Percentiles rank a stretch among this genome's conserved stretches.
Conservation (phyloP, 1,284 basidiomycete species). For the Pholiota adiposa region DNA sequence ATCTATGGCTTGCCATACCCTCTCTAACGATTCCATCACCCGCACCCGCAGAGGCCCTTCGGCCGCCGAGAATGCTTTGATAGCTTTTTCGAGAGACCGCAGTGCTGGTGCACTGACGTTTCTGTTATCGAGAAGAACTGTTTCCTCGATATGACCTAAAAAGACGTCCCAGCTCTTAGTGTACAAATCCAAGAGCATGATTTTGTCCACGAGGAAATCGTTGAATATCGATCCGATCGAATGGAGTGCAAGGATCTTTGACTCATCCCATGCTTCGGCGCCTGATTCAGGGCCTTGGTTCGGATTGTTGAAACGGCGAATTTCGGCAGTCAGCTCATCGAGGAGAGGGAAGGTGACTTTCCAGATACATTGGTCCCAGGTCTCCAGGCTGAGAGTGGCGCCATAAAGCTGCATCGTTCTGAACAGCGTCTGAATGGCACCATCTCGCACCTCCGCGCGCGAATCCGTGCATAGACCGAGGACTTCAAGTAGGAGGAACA, state of each 20-base stretch:
- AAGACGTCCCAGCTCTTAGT: constrained; percentile 74
- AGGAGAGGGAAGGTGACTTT: constrained; percentile 90
- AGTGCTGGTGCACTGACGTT: constrained; percentile 79
- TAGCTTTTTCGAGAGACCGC: constrained; percentile 79
- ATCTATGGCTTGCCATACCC: constrained; percentile 75
- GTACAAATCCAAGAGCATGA: constrained; percentile 76
- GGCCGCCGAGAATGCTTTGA: constrained; percentile 55
- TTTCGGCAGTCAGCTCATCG: constrained; percentile 68
- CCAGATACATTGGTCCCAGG: constrained; percentile 91
- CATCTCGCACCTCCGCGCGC: constrained; percentile 87
- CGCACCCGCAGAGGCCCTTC: constrained; percentile 43
- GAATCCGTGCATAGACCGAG: constrained; percentile 82
- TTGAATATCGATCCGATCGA: constrained; percentile 86
- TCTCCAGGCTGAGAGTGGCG: constrained; percentile 73
- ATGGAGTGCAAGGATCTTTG: constrained; percentile 83
- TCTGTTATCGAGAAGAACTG: constrained; percentile 72
- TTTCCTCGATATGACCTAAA: constrained; percentile 68
- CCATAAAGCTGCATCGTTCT: constrained; percentile 94
- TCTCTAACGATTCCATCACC: constrained; percentile 58
- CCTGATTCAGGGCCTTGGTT: constrained; percentile 19
- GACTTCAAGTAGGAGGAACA: constrained; percentile 86
- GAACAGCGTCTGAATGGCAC: constrained; percentile 95
- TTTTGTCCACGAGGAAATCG: constrained; percentile 76
- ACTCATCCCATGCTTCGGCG: constrained; percentile 78
- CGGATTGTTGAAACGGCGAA: constrained; percentile 42